Evolutionary conservation across 2,329 filamentous ascomycete genomes (phyloP).

Genomic region (Ophiostoma pallidulum): DNA sequence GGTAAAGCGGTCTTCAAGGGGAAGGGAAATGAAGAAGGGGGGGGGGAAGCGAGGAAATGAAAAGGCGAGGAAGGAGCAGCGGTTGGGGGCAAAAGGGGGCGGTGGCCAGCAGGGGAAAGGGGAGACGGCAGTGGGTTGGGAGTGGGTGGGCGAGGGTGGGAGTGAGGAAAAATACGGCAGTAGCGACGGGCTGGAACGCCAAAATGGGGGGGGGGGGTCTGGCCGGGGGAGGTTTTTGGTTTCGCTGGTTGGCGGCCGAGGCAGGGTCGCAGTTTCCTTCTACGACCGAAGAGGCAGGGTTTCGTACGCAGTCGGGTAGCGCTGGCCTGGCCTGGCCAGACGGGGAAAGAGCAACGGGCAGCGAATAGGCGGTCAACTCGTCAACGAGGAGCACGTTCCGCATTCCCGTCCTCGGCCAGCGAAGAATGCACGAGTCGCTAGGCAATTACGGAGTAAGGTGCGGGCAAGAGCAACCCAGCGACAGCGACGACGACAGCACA

Average conservation of each 20-base stretch:
- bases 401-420: no score
- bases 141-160: no score
- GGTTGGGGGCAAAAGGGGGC: constrained; percentile 4
- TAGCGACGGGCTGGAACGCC: background rate
- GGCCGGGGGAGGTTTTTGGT: background rate
- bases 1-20: no score
- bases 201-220: background rate
- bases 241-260: constrained; percentile 1
- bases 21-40: background rate
- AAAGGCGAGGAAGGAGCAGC: background rate
- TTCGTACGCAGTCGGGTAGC: background rate
- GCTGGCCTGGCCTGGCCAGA: no score
- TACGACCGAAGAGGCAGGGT: background rate
- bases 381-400: background rate
- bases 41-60: constrained; percentile 1
- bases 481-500: no score
- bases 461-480: no score
- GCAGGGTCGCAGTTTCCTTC: background rate
- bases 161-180: constrained; percentile 1
- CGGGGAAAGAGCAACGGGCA: background rate
- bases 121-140: no score
- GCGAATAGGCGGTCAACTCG: background rate
- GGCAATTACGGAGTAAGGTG: background rate
- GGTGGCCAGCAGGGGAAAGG: background rate
- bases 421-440: background rate